Evolutionary conservation across 2,329 filamentous ascomycete genomes (phyloP).

Genomic region (Diplodia seriata): DNA sequence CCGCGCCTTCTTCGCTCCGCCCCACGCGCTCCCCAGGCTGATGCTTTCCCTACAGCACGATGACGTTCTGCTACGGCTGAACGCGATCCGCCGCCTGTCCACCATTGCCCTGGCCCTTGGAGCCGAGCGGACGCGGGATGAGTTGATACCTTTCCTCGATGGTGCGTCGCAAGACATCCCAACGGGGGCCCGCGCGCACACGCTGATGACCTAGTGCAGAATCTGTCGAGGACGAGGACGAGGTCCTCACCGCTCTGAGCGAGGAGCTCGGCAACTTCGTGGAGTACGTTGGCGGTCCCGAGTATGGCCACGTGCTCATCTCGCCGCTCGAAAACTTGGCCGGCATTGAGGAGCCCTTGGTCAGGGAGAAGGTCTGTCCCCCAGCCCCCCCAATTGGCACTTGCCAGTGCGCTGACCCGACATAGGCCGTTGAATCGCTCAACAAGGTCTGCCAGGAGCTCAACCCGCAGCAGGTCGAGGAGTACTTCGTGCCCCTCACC

Average conservation of each 20-base stretch:
- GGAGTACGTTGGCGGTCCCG: conserved; percentile 94
- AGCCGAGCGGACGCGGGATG: conserved; percentile 94
- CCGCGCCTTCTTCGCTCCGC: conserved; percentile 38
- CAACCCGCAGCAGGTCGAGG: conserved; percentile 90
- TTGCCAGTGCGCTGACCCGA: conserved; percentile 41
- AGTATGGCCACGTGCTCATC: conserved; percentile 93
- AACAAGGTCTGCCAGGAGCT: conserved; percentile 98
- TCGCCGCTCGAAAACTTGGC: conserved; percentile 97
- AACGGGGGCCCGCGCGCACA: conserved; percentile 19
- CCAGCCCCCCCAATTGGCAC: conserved; percentile 5
- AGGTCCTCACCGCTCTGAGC: conserved; percentile 94
- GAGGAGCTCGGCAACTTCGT: conserved; percentile 97
- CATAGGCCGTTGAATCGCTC: conserved; percentile 92
- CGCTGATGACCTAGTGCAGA: conserved; percentile 63
- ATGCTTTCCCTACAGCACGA: conserved; percentile 72
- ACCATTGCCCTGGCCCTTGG: conserved; percentile 97
- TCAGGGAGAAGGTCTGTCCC: conserved; percentile 84
- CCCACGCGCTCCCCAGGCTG: conserved; percentile 31
- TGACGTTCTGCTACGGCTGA: conserved; percentile 95
- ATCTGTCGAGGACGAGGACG: conserved; percentile 98
- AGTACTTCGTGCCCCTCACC: conserved; percentile 95
- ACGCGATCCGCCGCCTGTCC: conserved; percentile 96
- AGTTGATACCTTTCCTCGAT: conserved; percentile 98
- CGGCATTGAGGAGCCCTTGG: conserved; percentile 96
- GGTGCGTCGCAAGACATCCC: conserved; percentile 66